These are phyloP conservation scores for Candida quercuum DNA, from an alignment of 805 yeast genomes.

Conservation along the genomic window DNA sequence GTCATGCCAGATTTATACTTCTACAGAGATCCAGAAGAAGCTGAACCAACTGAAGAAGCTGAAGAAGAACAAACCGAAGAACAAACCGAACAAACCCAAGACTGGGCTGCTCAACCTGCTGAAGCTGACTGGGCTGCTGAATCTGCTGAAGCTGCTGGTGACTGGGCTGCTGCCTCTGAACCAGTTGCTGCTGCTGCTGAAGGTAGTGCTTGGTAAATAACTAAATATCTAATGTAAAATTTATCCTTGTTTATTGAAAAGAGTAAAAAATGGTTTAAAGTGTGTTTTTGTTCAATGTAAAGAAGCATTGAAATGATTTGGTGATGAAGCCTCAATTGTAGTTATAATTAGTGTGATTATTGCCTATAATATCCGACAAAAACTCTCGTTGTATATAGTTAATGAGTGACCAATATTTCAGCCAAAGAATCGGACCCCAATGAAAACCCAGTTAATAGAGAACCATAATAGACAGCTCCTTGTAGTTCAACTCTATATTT, in stretches of 20 bases:
- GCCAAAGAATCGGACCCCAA: background rate
- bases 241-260: slow-evolving; percentile 15
- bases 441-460: background rate
- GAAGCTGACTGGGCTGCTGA: slow-evolving; percentile 77
- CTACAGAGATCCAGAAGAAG: slow-evolving; percentile 99
- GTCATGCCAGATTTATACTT: slow-evolving; percentile 99
- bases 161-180: slow-evolving; percentile 46
- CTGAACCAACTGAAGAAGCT: slow-evolving; percentile 68
- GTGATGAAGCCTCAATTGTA: background rate
- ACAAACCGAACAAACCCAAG: slow-evolving; percentile 63
- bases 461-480: no score
- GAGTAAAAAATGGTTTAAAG: background rate
- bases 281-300: background rate
- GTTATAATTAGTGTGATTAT: no score
- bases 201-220: slow-evolving; percentile 24
- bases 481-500: no score
- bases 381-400: no score
- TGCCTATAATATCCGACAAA: no score
- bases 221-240: slow-evolving; percentile 23
- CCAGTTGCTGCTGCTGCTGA: slow-evolving; percentile 26
- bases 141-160: slow-evolving; percentile 60
- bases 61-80: slow-evolving; percentile 49
- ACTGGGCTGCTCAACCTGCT: slow-evolving; percentile 63
- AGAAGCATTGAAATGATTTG: slow-evolving; percentile 4
- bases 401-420: no score